A percentile compares a stretch with the other conserved stretches of the same genome.
phyloP scores from a whole-genome alignment of 1,139 yeast genomes.

The Blastobotrys ciferrii region DNA sequence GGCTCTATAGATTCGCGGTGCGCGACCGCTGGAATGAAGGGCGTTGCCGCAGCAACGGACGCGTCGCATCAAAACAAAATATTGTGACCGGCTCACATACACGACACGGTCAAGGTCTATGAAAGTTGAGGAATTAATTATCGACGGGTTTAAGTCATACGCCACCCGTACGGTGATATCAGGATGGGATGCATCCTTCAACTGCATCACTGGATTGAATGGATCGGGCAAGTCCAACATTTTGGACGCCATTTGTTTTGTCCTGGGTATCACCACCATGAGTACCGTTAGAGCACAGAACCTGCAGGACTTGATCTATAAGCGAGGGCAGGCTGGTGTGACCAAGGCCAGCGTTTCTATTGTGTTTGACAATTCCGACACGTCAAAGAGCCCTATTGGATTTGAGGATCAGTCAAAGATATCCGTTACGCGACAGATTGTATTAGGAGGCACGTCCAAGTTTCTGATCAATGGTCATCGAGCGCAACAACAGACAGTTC shows the following conservation, averaged over 20 bases:
- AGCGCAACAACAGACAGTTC: slow-evolving; percentile 92
- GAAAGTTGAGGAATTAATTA: slow-evolving; percentile 93
- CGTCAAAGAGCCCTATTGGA: slow-evolving; percentile 78
- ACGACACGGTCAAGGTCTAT: slow-evolving; percentile 38
- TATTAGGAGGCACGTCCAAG: slow-evolving; percentile 88
- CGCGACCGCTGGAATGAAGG: no score
- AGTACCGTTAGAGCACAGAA: slow-evolving; percentile 90
- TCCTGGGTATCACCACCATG: slow-evolving; percentile 95
- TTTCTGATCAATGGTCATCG: slow-evolving; percentile 93
- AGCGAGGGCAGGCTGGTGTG: slow-evolving; percentile 97
- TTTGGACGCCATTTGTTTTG: slow-evolving; percentile 95
- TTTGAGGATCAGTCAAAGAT: slow-evolving; percentile 78
- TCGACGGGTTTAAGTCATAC: slow-evolving; percentile 97
- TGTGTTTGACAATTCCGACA: slow-evolving; percentile 84
- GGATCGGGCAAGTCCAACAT: slow-evolving; percentile 98
- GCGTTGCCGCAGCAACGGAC: slow-evolving; percentile 3
- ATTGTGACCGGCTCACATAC: not conserved
- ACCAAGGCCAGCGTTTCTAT: slow-evolving; percentile 96
- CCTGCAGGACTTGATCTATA: slow-evolving; percentile 89
- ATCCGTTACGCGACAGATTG: slow-evolving; percentile 88
- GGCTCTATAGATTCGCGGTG: no score
- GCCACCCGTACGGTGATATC: slow-evolving; percentile 95
- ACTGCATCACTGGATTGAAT: slow-evolving; percentile 95
- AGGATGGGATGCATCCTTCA: slow-evolving; percentile 94
- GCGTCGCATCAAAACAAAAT: slow-evolving; percentile 1